Percentiles rank a stretch among this genome's conserved stretches.
These are phyloP conservation scores for Dactylis glomerata DNA, from an alignment of 176 grass and related monocot genomes.

Conservation along the genomic window DNA sequence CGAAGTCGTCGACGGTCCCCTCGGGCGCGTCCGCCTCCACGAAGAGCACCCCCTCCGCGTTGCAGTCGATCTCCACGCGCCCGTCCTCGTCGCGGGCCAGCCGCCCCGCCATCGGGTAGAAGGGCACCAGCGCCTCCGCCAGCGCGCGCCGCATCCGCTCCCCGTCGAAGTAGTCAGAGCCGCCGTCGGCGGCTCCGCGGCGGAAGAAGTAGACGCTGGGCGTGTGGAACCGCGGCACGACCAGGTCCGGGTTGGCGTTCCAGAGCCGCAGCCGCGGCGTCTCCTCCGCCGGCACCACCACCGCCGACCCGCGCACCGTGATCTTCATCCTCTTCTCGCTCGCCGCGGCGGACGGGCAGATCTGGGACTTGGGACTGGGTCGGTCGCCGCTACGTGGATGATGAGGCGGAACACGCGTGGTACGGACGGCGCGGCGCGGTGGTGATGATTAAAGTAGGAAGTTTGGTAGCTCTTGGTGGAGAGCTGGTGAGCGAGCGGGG, in stretches of 20 bases:
- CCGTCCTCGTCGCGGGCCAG: slow-evolving; percentile 80
- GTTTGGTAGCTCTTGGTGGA: slow-evolving; percentile 55
- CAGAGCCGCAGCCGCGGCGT: slow-evolving; percentile 57
- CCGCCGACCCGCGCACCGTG: slow-evolving; percentile 57
- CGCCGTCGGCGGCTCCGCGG: neutral
- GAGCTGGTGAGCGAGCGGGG: slow-evolving; percentile 44
- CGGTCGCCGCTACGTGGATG: neutral
- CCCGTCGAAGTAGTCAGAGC: slow-evolving; percentile 55
- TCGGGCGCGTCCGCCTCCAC: slow-evolving; percentile 79
- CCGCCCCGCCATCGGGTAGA: slow-evolving; percentile 89
- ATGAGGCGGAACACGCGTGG: slow-evolving; percentile 8
- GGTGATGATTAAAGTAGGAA: neutral
- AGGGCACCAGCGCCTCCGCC: slow-evolving; percentile 68
- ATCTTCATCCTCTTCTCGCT: slow-evolving; percentile 43
- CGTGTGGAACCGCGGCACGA: slow-evolving; percentile 86
- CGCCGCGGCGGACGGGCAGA: neutral
- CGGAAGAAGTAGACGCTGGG: slow-evolving; percentile 88
- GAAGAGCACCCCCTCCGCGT: slow-evolving; percentile 71
- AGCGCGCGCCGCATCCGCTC: slow-evolving; percentile 59
- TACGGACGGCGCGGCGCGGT: neutral
- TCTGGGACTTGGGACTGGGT: neutral
- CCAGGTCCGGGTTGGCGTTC: slow-evolving; percentile 79
- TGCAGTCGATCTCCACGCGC: slow-evolving; percentile 86
- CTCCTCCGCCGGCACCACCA: slow-evolving; percentile 62
- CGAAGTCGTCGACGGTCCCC: slow-evolving; percentile 60